Conservation (phyloP, 148 eudicot genomes). For the Amaranthus cruentus region DNA sequence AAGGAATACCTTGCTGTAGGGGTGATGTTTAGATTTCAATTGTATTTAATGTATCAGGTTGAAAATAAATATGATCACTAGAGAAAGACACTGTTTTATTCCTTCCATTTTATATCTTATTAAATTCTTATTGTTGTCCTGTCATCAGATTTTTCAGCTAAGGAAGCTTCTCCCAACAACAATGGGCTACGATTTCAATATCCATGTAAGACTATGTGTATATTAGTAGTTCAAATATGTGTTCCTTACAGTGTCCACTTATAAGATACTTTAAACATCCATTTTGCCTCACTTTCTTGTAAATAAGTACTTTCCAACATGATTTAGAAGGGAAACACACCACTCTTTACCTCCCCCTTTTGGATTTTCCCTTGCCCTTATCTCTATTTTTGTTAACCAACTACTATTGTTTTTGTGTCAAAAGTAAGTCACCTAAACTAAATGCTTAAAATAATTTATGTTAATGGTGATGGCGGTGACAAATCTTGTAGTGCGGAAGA, state of each 20-base stretch:
- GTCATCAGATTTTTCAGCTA: constrained; percentile 73
- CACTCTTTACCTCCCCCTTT: too few relatives aligned
- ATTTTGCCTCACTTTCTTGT: too few relatives aligned
- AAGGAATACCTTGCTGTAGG: neutral
- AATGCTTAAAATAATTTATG: too few relatives aligned
- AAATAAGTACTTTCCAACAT: too few relatives aligned
- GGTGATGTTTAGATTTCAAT: neutral
- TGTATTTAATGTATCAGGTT: neutral
- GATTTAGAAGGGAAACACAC: too few relatives aligned
- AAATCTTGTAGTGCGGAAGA: too few relatives aligned
- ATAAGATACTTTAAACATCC: too few relatives aligned
- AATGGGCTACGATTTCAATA: constrained; percentile 82
- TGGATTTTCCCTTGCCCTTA: too few relatives aligned
- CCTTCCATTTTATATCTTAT: neutral
- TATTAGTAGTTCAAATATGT: neutral
- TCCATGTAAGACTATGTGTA: constrained; percentile 63
- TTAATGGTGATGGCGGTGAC: too few relatives aligned
- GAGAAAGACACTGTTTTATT: neutral
- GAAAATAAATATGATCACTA: neutral
- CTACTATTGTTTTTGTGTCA: neutral
- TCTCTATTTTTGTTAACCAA: too few relatives aligned
- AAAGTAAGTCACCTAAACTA: neutral
- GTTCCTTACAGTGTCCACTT: neutral
- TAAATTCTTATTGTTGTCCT: constrained; percentile 15
- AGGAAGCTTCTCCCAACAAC: constrained; percentile 93